phyloP scores from a whole-genome alignment of 2,329 filamentous ascomycete genomes.

The Aspergillus persii region DNA sequence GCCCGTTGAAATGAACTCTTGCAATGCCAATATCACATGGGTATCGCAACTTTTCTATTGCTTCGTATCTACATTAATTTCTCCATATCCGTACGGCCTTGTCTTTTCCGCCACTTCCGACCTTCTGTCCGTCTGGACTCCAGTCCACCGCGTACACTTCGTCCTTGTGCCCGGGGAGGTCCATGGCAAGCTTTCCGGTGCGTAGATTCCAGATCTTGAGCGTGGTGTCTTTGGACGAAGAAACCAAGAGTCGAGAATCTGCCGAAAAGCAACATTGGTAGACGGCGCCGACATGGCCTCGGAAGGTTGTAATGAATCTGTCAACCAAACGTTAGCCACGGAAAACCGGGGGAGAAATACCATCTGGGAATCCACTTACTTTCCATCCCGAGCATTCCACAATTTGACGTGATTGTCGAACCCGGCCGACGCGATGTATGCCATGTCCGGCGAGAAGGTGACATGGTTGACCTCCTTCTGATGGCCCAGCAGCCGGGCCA shows the following conservation, averaged over 20 bases:
- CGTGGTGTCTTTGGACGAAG: slow-evolving; percentile 86
- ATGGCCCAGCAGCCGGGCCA: slow-evolving; percentile 87
- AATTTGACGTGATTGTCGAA: slow-evolving; percentile 96
- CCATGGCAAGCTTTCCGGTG: slow-evolving; percentile 75
- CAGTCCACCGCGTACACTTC: slow-evolving; percentile 95
- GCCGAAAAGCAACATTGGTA: slow-evolving; percentile 92
- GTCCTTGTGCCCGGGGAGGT: slow-evolving; percentile 86
- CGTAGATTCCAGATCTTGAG: slow-evolving; percentile 92
- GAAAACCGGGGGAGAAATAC: not conserved
- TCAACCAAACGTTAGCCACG: not conserved
- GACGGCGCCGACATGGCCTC: slow-evolving; percentile 86
- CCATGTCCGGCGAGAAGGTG: slow-evolving; percentile 86
- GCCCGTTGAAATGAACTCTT: not conserved
- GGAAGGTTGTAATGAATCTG: slow-evolving; percentile 80
- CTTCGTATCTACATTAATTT: slow-evolving; percentile 43
- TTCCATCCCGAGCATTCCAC: slow-evolving; percentile 74
- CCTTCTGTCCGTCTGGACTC: slow-evolving; percentile 84
- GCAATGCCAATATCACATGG: slow-evolving; percentile 5
- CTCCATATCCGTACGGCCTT: slow-evolving; percentile 69
- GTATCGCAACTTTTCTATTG: slow-evolving; percentile 17
- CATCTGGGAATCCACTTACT: slow-evolving; percentile 34
- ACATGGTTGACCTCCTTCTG: slow-evolving; percentile 98
- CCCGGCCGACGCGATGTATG: slow-evolving; percentile 78
- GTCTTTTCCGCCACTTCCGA: slow-evolving; percentile 90
- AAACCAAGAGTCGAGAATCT: slow-evolving; percentile 85